Base-by-base conservation (phyloP, 305 asterid genomes). In the Fraxinus latifolia region DNA sequence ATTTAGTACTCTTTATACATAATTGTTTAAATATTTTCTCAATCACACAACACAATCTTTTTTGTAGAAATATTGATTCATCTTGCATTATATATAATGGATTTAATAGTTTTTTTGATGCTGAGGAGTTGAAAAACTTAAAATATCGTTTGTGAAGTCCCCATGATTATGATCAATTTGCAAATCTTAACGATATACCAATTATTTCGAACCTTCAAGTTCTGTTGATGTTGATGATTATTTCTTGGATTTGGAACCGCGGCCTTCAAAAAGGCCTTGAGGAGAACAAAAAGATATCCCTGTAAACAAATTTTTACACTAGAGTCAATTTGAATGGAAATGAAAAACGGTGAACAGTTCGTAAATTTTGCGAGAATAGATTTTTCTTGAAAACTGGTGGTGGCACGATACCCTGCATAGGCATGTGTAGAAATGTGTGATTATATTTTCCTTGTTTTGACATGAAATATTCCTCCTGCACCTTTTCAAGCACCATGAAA, bases 21-120 rank as follows among this genome's bases (percentile, higher is more conserved):
- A 15, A 31, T 15, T n/a, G 25, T 32, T 32, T 71, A n/a, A 71
- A 31, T 71, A 37, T 71, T 33, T n/a, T 71, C 23, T 71, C 76
- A 71, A n/a, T 71, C 50, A 33, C 47, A 33, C 12, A 8, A 32
- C 76, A 71, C 27, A 71, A 15, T 31, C 47, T 17, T n/a, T 15
- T 71, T 27, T 71, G 25, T 71, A 7, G 76, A 71, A 71, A 71
- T 71, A 71, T 71, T 71, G 15, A 71, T 33, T 71, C 27, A 71
- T 15, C 76, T 32, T 71, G 75, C 29, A 7, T 58, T 58, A 58
- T 58, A 19, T 58, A 19, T 58, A 19, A 58, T 68, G 75, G 21
- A 29, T 29, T n/a, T n/a, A 32, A 71, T 32, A 32, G 76, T 71
- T 32, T 32, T 14, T 71, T 71, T 33, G 27, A 33, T 71, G n/a